A percentile compares a stretch with the other conserved stretches of the same genome.
phyloP scores from a whole-genome alignment of 2,329 filamentous ascomycete genomes.

The Ascochyta lentis region DNA sequence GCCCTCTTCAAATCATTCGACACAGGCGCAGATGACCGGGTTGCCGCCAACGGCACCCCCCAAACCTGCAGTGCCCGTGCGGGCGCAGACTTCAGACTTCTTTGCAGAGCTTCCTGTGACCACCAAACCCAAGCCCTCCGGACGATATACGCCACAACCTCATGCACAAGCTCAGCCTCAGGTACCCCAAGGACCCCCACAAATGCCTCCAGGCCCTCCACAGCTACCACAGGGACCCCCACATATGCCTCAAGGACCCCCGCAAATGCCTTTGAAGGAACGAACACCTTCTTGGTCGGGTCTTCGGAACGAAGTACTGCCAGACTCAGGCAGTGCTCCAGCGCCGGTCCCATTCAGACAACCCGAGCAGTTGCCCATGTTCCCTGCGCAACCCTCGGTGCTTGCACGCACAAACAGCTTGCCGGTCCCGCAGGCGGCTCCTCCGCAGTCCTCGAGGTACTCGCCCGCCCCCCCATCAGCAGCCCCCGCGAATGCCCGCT shows the following conservation, averaged over 20 bases:
- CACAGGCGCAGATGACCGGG: constrained; percentile 39
- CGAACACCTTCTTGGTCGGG: constrained; percentile 46
- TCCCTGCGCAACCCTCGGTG: constrained; percentile 42
- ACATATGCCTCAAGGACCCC: constrained; percentile 25
- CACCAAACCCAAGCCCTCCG: constrained; percentile 49
- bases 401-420: constrained; percentile 41
- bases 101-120: constrained; percentile 58
- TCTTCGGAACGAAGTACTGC: constrained; percentile 44
- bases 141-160: constrained; percentile 50
- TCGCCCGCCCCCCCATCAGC: constrained; percentile 44
- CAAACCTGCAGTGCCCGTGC: constrained; percentile 38
- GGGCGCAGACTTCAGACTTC: constrained; percentile 50
- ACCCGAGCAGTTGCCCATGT: constrained; percentile 51
- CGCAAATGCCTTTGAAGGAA: constrained; percentile 38
- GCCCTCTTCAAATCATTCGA: constrained; percentile 50
- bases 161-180: constrained; percentile 34
- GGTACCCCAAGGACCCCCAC: constrained; percentile 28
- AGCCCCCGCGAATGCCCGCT: constrained; percentile 46
- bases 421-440: constrained; percentile 39
- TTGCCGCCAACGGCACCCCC: constrained; percentile 30
- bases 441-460: constrained; percentile 40
- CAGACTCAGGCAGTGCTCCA: constrained; percentile 28
- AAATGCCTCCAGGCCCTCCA: constrained; percentile 33
- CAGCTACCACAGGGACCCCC: constrained; percentile 31
- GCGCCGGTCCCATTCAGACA: constrained; percentile 46